Evolutionary conservation across 2,329 filamentous ascomycete species (phyloP).

Genomic region (Aspergillus ochraceoroseus): DNA sequence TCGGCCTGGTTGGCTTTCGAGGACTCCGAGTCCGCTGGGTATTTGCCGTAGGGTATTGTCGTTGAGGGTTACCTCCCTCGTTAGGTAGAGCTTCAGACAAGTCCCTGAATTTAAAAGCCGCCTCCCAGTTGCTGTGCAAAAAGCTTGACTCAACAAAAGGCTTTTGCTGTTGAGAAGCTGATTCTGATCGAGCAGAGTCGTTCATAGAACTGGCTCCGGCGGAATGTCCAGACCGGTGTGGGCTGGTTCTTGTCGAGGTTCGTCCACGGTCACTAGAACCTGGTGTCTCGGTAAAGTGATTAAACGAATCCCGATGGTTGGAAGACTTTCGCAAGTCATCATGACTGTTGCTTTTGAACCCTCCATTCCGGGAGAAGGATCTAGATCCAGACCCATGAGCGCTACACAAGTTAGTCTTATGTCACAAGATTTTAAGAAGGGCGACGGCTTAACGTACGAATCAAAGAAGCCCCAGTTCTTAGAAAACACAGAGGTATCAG

Average conservation of each 20-base stretch:
- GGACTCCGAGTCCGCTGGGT: slow-evolving; percentile 31
- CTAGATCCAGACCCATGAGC: slow-evolving; percentile 5
- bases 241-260: slow-evolving; percentile 21
- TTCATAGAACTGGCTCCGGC: slow-evolving; percentile 17
- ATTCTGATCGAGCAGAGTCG: slow-evolving; percentile 19
- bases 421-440: background rate
- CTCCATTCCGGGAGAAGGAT: slow-evolving; percentile 16
- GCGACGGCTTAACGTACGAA: slow-evolving; percentile 11
- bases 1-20: slow-evolving; percentile 31
- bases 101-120: slow-evolving; percentile 36
- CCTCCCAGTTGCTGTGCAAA: slow-evolving; percentile 38
- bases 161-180: slow-evolving; percentile 26
- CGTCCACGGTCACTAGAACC: slow-evolving; percentile 22
- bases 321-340: slow-evolving; percentile 37
- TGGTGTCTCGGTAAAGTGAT: slow-evolving; percentile 32
- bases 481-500: slow-evolving; percentile 14
- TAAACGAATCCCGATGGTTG: slow-evolving; percentile 38
- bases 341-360: slow-evolving; percentile 34
- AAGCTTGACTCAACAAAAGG: slow-evolving; percentile 37
- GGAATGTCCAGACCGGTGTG: slow-evolving; percentile 20
- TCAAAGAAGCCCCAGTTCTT: slow-evolving; percentile 9
- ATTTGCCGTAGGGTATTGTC: slow-evolving; percentile 21
- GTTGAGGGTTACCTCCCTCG: slow-evolving; percentile 24
- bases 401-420: slow-evolving; percentile 14
- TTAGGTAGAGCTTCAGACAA: slow-evolving; percentile 33